Percentiles rank a stretch among this genome's conserved stretches.
Evolutionary conservation across 176 grass and related monocot species (phyloP).

Genomic region (Hsuehochloa calcarea): DNA sequence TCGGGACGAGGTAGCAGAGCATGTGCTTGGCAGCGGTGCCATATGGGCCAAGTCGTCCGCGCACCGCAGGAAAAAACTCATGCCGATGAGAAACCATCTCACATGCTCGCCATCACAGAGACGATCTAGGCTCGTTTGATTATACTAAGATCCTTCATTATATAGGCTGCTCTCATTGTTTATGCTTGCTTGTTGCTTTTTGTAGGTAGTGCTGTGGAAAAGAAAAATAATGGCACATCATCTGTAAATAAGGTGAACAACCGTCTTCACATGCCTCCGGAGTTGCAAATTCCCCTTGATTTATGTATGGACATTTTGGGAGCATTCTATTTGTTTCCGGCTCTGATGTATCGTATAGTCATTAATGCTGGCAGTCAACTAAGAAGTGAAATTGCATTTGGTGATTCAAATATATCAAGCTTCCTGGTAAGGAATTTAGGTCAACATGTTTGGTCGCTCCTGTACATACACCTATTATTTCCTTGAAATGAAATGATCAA

Average conservation of each 20-base stretch:
- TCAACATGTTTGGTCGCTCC: neutral
- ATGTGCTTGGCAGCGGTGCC: too few relatives aligned
- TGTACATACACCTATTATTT: conserved; percentile 32
- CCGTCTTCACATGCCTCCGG: conserved; percentile 80
- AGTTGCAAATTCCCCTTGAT: conserved; percentile 73
- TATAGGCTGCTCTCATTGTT: neutral
- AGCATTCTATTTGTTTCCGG: conserved; percentile 87
- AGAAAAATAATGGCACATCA: conserved; percentile 30
- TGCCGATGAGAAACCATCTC: too few relatives aligned
- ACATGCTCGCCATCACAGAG: too few relatives aligned
- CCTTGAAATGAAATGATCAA: conserved; percentile 17
- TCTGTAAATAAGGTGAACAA: too few relatives aligned
- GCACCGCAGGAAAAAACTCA: too few relatives aligned
- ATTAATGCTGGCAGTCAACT: conserved; percentile 75
- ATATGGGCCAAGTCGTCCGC: too few relatives aligned
- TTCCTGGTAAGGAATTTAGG: conserved; percentile 51
- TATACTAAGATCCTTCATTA: neutral
- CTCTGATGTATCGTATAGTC: conserved; percentile 92
- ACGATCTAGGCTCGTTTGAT: too few relatives aligned
- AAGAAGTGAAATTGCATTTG: conserved; percentile 64
- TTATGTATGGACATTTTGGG: conserved; percentile 74
- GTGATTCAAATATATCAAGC: conserved; percentile 54
- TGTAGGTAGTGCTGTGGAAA: conserved; percentile 49
- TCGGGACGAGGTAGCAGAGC: too few relatives aligned
- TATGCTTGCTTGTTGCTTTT: conserved; percentile 33